Evolutionary conservation across 257 asterid genomes (phyloP), one percentile per base, ranked within the genome.

Genomic region (Forsythia suspensa): DNA sequence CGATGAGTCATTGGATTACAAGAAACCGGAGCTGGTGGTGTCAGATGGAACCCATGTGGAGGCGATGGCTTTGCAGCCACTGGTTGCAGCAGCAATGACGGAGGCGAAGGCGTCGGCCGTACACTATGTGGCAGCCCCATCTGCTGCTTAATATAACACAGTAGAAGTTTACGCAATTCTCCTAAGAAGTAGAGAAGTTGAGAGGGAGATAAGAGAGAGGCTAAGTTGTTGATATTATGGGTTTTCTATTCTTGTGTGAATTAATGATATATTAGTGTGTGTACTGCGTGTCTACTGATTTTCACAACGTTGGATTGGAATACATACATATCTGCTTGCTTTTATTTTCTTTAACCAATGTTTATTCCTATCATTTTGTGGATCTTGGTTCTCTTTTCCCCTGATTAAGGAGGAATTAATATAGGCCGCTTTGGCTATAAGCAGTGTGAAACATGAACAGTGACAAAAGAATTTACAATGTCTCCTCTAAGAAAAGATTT

Each of bases 1-100:
- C 0, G 90, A 89, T 41, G 86, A 55, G 18, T 73, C 88, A 10
- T 66, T 90, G 82, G 81, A 90, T 71, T 84, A 70, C 81, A 79
- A 79, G 51, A 79, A 73, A 59, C 8, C 68, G 20, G 34, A 12
- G 77, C 36, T 6, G 34, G 72, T 70, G 43, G 82, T 66, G 72
- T 72, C 65, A 36, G 70, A 70, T 71, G 81, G 42, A 21, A 57
- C 69, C 10, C 52, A 18, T n/a, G 36, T 55, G 6, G 82, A 77
- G 63, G 20, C 76, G 7, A 82, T 80, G 39, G 79, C 44, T 1
- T 63, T 83, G 84, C 84, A 78, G 83, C 88, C 90, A 3, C 80
- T 88, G 84, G 79, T 89, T 1, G 88, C 83, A 6, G 88, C 87
- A 2, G 90, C 82, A 8, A 65, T 82, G 80, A 67, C 73, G 9